Evolutionary conservation across 2,329 filamentous ascomycete genomes (phyloP), one percentile per base, ranked within the genome.

Genomic region (Trichoderma lentiforme): DNA sequence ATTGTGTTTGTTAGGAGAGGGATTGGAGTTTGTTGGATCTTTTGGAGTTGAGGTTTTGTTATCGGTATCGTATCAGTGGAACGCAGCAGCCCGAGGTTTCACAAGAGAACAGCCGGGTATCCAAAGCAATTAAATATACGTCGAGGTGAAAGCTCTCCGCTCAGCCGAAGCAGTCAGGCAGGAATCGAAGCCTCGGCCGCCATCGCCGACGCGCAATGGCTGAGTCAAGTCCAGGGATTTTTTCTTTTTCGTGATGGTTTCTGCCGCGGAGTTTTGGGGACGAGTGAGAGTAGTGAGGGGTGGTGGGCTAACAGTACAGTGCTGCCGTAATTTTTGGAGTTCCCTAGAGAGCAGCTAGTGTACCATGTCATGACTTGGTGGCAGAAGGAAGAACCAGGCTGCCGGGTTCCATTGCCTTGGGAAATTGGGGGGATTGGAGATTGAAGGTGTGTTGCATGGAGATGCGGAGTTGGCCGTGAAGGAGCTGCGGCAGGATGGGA

Each of bases 251-350:
- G 83, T 86, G 83, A 85, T 83, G 79, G 80, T 83, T 84, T 84
- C 81, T 86, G 81, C 84, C 36, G 83, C 82, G 84, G 78, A 86
- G 78, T 81, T 85, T 83, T 83, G 80, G 79, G 83, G 81, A 80
- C 76, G 78, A 71, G 34, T 12, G 30, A 32, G 64, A 28, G 39
- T 1, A 18, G 36, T 43, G 39, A 39, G 36, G 36, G 15, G 36
- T 39, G 34, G 34, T 15, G 36, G 15, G 36, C 36, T 43, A 43
- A 39, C 36, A 36, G 34, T 8, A 43, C 39, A 43, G 39, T 43
- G 28, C 36, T 61, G 66, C 57, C 57, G 39, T 70, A 36, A 36
- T 70, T 61, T 68, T 28, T n/a, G n/a, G n/a, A n/a, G n/a, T n/a
- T n/a, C n/a, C n/a, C n/a, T n/a, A n/a, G n/a, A n/a, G n/a, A n/a